Percentiles rank a stretch among this genome's conserved stretches.
Conservation (phyloP, 2,329 filamentous ascomycete genomes). For the Colletotrichum karsti region DNA sequence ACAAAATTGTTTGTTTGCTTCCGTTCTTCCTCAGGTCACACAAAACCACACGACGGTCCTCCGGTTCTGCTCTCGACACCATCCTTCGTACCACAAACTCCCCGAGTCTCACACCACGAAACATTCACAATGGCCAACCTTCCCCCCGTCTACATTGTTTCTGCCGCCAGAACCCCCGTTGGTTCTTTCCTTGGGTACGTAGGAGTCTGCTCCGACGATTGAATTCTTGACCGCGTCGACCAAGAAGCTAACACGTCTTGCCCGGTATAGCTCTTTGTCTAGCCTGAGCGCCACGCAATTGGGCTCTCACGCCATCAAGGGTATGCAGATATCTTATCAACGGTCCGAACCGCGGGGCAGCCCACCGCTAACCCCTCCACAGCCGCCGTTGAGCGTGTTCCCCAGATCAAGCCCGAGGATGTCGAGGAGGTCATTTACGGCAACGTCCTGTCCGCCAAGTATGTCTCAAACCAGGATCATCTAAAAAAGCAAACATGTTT, state of each 20-base stretch:
- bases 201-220: not conserved
- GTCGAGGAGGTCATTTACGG: conserved; percentile 98
- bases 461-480: conserved; percentile 39
- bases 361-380: conserved; percentile 15
- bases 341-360: conserved; percentile 3
- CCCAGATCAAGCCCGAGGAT: conserved; percentile 86
- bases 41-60: not conserved
- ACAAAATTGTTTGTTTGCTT: conserved; percentile 8
- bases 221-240: conserved; percentile 17
- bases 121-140: conserved; percentile 75
- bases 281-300: conserved; percentile 87
- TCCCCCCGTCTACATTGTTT: conserved; percentile 95
- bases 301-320: conserved; percentile 91
- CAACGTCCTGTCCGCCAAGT: conserved; percentile 98
- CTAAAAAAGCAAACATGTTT: not conserved
- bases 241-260: conserved; percentile 3
- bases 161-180: conserved; percentile 87
- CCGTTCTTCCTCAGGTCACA: not conserved
- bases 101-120: not conserved
- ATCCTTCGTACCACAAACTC: not conserved
- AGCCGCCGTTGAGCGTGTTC: conserved; percentile 85
- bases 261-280: conserved; percentile 76
- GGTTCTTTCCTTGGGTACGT: conserved; percentile 91
- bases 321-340: conserved; percentile 55
- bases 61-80: not conserved